Evolutionary conservation across 108 stramenopile species (phyloP).

Genomic region (Cyclotella sp.): DNA sequence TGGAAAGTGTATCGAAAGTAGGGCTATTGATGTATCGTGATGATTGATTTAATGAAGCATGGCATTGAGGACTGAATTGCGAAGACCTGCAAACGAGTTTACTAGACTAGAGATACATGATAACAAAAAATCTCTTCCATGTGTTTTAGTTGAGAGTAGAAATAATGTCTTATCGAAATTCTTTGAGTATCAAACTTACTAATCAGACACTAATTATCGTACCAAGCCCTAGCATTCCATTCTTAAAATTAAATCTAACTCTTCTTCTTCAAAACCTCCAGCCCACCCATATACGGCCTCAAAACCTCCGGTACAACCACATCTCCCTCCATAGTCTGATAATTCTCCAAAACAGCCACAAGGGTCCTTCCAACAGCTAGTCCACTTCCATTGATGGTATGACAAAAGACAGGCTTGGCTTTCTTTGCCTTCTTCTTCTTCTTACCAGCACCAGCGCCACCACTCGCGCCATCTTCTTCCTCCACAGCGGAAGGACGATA

Average conservation of each 20-base stretch:
- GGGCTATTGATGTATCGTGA: background rate
- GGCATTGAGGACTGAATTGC: too few species aligned
- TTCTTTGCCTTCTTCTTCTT: slow-evolving; percentile 84
- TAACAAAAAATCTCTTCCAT: too few species aligned
- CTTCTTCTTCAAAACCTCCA: slow-evolving; percentile 68
- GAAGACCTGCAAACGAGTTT: too few species aligned
- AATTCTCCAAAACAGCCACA: slow-evolving; percentile 97
- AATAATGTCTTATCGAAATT: too few species aligned
- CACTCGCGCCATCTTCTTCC: slow-evolving; percentile 25
- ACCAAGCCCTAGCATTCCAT: background rate
- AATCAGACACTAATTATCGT: too few species aligned
- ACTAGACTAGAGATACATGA: too few species aligned
- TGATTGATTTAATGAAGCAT: background rate
- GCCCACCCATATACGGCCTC: slow-evolving; percentile 92
- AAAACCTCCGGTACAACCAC: slow-evolving; percentile 92
- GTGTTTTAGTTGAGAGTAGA: too few species aligned
- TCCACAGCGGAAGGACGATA: slow-evolving; percentile 74
- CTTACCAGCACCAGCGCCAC: slow-evolving; percentile 39
- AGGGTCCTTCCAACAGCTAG: slow-evolving; percentile 96
- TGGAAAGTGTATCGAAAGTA: background rate
- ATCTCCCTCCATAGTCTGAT: slow-evolving; percentile 91
- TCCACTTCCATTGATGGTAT: slow-evolving; percentile 99
- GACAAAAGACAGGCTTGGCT: slow-evolving; percentile 83
- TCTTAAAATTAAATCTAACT: background rate
- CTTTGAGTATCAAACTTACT: too few species aligned